Evolutionary conservation across 352 stramenopile species (phyloP), one percentile per base, ranked within the genome.

Genomic region (Phytophthora pisi): DNA sequence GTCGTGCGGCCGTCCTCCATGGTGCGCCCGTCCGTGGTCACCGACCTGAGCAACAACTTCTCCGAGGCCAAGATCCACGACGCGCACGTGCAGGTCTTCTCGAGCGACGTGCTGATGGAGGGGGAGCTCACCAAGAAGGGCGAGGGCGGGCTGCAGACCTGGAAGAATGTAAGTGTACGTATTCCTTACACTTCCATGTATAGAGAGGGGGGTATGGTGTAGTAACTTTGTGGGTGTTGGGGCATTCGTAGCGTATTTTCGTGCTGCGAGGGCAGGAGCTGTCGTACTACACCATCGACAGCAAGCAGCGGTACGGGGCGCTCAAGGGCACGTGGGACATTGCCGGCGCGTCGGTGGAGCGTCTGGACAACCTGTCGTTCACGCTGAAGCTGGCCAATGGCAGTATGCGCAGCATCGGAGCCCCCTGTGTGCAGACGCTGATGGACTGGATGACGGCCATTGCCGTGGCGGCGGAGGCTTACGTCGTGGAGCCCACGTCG

Each of bases 381-480:
- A 66, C 28, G 18, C 43, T 81, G 8, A 74, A 63, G 34, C 53
- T 81, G 13, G 70, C 74, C 30, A 75, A 70, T 40, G 68, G 64
- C 8, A 69, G 63, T 28, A 57, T 62, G 36, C 78, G 84, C 16
- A 61, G 72, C 57, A 66, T 92, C n/a, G 74, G 66, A 1, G 78
- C 81, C 11, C 70, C 80, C 0, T 75, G 68, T 61, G 77, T 90
- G 18, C 84, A 92, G 66, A 70, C 70, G 28, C 66, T 90, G 16
- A 85, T 92, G 74, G 81, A 92, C 71, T 92, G 84, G 84, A 85
- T 92, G 74, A 92, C 84, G 20, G 80, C 84, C 11, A 81, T 92
- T 72, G 67, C 80, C 0, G 61, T 92, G 16, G 77, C 79, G 24
- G 67, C 81, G 1, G 66, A 79, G 20, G 79, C 81, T 11, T 31